These are phyloP conservation scores for Saccharomyces mikatae DNA, from an alignment of 805 yeast genomes.

Conservation along the genomic window DNA sequence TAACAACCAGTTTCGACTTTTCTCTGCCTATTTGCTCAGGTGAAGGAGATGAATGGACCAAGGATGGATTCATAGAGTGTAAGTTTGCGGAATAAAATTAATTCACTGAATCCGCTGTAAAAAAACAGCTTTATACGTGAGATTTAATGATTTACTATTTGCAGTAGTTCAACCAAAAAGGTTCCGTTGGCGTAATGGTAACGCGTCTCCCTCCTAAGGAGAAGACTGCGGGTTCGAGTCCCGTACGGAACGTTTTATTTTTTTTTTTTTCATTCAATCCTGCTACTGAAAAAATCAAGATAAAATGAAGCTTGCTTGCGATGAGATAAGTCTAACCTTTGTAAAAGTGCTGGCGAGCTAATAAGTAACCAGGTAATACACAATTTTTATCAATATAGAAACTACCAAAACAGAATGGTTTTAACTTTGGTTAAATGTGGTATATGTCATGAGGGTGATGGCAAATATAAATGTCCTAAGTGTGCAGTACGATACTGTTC, in stretches of 20 bases:
- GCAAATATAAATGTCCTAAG: slow-evolving; percentile 43
- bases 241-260: slow-evolving; percentile 43
- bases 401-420: not conserved
- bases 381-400: not conserved
- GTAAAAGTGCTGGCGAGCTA: not conserved
- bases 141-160: too few species aligned
- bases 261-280: not conserved
- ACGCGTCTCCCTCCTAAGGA: slow-evolving; percentile 65
- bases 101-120: too few species aligned
- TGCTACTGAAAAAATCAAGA: not conserved
- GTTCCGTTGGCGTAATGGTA: slow-evolving; percentile 55
- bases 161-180: not conserved
- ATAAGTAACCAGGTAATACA: slow-evolving; percentile 1
- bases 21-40: not conserved
- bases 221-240: slow-evolving; percentile 64
- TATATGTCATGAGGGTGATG: slow-evolving; percentile 27
- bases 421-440: slow-evolving; percentile 20
- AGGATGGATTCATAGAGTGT: too few species aligned
- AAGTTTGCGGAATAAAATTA: too few species aligned
- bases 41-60: not conserved
- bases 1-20: not conserved
- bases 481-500: slow-evolving; percentile 47
- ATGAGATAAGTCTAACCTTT: not conserved
- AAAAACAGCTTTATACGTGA: too few species aligned
- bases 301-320: slow-evolving; percentile 3